Evolutionary conservation across 2,329 filamentous ascomycete species (phyloP), one percentile per base, ranked within the genome.

Genomic region (Epichloe sylvatica): DNA sequence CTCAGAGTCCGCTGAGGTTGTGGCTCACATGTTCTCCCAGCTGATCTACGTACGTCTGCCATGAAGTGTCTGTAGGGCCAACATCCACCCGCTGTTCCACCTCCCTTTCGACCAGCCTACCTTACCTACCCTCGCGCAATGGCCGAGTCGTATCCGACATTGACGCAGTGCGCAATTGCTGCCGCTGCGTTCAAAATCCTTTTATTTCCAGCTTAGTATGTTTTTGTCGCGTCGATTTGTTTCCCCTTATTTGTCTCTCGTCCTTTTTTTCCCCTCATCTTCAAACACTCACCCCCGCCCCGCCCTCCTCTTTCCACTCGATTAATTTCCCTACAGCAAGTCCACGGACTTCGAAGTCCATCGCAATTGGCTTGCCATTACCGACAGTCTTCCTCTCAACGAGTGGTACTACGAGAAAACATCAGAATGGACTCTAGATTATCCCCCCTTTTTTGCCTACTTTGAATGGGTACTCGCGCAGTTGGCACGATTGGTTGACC

Each of bases 261-360:
- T 50, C 51, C 39, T 49, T 45, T 30, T 19, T 5, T 34, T 1
- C 12, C 2, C 17, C 3, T 23, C 2, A 12, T 38, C 13, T 37
- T 43, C 36, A 36, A 21, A 34, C 42, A 7, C 35, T 36, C 15
- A 23, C 45, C 36, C 36, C 41, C 19, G 3, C 23, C 23, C 23
- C 23, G 51, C 3, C 13, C 36, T 52, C 36, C 51, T 25, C 17
- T 33, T n/a, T 13, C 17, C 39, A 36, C 34, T 23, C 8, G 44
- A 17, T 47, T 45, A 45, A 46, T n/a, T 13, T 40, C 8, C 7
- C 23, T 36, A 19, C 67, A 96, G 90, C 74, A 96, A 94, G 75
- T 98, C 92, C 5, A 98, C 92, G 59, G 92, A 98, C 67, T 98
- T 98, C 61, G 92, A 98, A 68, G 92, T 98, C 49, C 92, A 98